Evolutionary conservation across 768 basidiomycete species (phyloP), one percentile per base, ranked within the genome.

Genomic region (Amanita pallidorosea): DNA sequence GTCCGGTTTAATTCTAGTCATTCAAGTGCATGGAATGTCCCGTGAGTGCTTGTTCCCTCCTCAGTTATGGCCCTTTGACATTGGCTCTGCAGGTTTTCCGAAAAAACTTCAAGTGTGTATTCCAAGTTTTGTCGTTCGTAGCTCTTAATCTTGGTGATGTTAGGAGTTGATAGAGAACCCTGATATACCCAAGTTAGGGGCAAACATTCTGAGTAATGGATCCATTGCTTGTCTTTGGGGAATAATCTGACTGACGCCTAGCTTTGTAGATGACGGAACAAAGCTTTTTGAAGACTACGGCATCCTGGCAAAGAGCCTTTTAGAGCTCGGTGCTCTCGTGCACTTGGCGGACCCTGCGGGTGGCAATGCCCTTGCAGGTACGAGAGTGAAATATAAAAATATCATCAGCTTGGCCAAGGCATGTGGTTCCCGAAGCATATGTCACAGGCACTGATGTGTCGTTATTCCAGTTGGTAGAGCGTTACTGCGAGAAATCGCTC

Each of bases 251-350:
- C 38, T 17, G 27, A 38, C 17, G 36, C 37, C 55, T n/a, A 31
- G 15, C 15, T 6, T 33, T 35, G 29, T 49, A 70, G 69, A 63
- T 49, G 70, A 71, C 43, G 70, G 66, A 12, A 64, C 57, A 50
- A 71, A 71, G 48, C 56, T 70, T 2, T 69, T 67, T 50, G 55
- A 61, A 25, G 69, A 71, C 51, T 69, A 68, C 52, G 70, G 70
- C 2, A 61, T 70, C n/a, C 52, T 68, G 37, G 59, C 62, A 18
- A 58, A 60, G 34, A 64, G 62, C 25, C 57, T 70, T 0, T 59
- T 71, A 7, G 70, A 71, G 53, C 65, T 71, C 1, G 68, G 66
- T 3, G 57, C 54, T 11, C 50, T 70, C 2, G 65, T 67, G 7
- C 45, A 55, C 2, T 55, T 62, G 15, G 68, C 63, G 11, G 69